Conservation (phyloP, 345 rosid genomes). For the Geranium brycei region DNA sequence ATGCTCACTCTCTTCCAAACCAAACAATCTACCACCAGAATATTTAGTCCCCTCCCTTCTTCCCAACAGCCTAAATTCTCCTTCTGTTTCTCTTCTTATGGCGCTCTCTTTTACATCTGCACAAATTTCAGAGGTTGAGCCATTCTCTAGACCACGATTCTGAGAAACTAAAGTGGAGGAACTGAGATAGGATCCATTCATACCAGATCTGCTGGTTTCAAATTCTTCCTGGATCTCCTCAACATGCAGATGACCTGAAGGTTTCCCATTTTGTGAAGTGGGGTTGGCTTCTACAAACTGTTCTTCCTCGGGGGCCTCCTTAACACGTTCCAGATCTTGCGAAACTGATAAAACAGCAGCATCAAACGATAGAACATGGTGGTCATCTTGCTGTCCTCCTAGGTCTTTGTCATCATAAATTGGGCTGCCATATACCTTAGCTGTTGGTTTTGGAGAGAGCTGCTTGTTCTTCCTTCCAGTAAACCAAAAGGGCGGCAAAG, state of each 20-base stretch:
- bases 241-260: conserved; percentile 13
- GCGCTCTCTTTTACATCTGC: conserved; percentile 76
- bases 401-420: conserved; percentile 43
- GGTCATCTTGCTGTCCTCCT: conserved; percentile 26
- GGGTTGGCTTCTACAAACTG: neutral
- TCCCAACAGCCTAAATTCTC: conserved; percentile 84
- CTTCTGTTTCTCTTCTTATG: conserved; percentile 97
- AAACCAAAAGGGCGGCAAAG: conserved; percentile 62
- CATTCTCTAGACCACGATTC: conserved; percentile 28
- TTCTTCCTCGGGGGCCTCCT: conserved; percentile 44
- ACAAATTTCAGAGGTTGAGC: conserved; percentile 37
- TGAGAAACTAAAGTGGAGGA: conserved; percentile 20
- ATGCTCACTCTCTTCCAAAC: conserved; percentile 62
- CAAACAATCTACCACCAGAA: conserved; percentile 58
- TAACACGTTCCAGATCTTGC: conserved; percentile 49
- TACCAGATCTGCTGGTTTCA: conserved; percentile 16
- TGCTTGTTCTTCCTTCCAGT: conserved; percentile 49
- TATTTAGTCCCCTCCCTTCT: conserved; percentile 65
- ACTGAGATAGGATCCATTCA: conserved; percentile 18
- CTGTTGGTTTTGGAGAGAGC: conserved; percentile 50
- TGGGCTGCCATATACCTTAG: conserved; percentile 59
- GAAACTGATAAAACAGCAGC: conserved; percentile 89
- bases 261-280: conserved; percentile 14
- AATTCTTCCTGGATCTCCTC: conserved; percentile 75
- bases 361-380: conserved; percentile 11